Conservation (phyloP, 2,329 filamentous ascomycete species). For the Cercospora citrullina region DNA sequence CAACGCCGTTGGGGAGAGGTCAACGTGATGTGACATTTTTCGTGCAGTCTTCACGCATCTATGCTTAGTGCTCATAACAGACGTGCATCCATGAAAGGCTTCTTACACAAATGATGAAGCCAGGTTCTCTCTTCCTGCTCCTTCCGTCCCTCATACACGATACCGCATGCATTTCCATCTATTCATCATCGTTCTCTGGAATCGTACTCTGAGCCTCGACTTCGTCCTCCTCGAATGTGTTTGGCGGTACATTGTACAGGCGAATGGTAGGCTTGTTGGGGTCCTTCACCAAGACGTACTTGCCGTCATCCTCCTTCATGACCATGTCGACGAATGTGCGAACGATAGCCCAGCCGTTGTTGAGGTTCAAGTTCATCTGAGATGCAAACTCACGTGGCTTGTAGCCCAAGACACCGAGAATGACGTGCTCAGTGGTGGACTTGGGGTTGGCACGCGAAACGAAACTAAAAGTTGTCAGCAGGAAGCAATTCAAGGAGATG, state of each 20-base stretch:
- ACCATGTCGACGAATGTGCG: slow-evolving; percentile 97
- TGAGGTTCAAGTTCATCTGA: slow-evolving; percentile 97
- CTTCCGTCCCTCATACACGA: not conserved
- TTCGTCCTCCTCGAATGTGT: slow-evolving; percentile 87
- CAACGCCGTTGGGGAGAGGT: not conserved
- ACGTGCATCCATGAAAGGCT: not conserved
- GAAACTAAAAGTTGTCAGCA: slow-evolving; percentile 61
- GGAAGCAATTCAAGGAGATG: not conserved
- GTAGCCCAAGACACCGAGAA: slow-evolving; percentile 94
- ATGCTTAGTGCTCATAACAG: not conserved
- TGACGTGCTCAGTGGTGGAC: slow-evolving; percentile 87
- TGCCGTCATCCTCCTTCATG: slow-evolving; percentile 66
- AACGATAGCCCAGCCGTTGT: slow-evolving; percentile 98
- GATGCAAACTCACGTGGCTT: slow-evolving; percentile 95
- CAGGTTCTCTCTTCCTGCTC: not conserved
- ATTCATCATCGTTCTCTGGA: slow-evolving; percentile 57
- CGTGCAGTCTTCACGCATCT: not conserved
- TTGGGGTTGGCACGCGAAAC: slow-evolving; percentile 93
- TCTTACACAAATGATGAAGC: not conserved
- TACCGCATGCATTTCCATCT: slow-evolving; percentile 28
- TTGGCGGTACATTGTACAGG: slow-evolving; percentile 83
- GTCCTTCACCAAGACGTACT: slow-evolving; percentile 80
- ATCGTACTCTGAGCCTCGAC: slow-evolving; percentile 68
- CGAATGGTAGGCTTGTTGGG: slow-evolving; percentile 96
- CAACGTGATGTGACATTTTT: not conserved